Evolutionary conservation across 2,329 filamentous ascomycete species (phyloP).

Genomic region (Neobulgaria alba): DNA sequence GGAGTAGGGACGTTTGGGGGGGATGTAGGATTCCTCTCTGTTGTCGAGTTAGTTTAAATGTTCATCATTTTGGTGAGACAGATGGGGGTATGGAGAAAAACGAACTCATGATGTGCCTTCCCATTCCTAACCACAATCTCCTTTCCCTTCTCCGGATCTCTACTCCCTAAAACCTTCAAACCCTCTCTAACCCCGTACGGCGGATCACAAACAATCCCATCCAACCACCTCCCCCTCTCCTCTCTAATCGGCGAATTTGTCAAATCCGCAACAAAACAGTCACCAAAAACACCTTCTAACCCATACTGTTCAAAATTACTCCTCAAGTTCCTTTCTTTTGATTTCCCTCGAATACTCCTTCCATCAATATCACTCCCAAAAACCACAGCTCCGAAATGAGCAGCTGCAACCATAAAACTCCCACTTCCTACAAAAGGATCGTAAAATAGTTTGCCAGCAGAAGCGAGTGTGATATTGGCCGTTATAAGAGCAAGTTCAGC

Average conservation of each 20-base stretch:
- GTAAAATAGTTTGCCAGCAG: conserved; percentile 77
- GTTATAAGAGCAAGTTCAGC: conserved; percentile 85
- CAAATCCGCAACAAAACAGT: conserved; percentile 76
- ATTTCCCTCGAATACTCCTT: conserved; percentile 69
- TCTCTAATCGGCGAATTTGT: conserved; percentile 72
- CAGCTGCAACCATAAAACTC: conserved; percentile 82
- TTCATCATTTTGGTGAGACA: no score
- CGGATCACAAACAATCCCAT: conserved; percentile 91
- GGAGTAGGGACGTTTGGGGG: conserved; percentile 86
- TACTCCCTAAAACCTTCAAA: conserved; percentile 73
- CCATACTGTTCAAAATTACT: conserved; percentile 84
- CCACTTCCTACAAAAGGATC: conserved; percentile 96
- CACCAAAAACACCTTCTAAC: conserved; percentile 56
- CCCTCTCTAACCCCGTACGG: conserved; percentile 94
- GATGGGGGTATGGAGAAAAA: no score
- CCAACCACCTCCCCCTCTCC: conserved; percentile 48
- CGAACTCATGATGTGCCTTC: conserved; percentile 58
- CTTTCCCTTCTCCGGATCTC: conserved; percentile 52
- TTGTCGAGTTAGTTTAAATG: conserved; percentile 4
- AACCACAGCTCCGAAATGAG: conserved; percentile 77
- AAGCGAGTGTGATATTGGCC: conserved; percentile 80
- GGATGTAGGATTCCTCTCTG: conserved; percentile 60
- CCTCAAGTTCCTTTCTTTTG: conserved; percentile 38
- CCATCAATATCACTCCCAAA: conserved; percentile 93
- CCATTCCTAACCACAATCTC: conserved; percentile 59